Evolutionary conservation across 306 rosid genomes (phyloP).

Genomic region (Phaseolus lunatus): DNA sequence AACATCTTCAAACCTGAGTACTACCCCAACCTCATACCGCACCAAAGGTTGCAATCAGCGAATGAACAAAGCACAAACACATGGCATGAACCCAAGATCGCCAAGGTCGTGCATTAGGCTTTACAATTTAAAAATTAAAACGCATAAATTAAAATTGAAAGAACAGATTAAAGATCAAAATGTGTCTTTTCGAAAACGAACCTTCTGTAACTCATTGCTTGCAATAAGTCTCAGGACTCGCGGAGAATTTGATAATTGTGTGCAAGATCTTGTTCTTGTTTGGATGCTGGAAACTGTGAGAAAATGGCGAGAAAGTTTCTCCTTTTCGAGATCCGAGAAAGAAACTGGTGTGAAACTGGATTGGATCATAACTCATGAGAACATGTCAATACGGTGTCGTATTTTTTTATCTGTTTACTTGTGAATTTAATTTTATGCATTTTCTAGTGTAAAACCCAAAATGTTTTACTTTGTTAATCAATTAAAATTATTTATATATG

Average conservation of each 20-base stretch:
- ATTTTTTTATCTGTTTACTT: background rate
- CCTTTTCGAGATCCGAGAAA: conserved; percentile 24
- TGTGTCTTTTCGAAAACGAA: conserved; percentile 40
- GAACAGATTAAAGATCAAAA: background rate
- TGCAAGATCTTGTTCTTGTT: conserved; percentile 47
- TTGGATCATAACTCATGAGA: background rate
- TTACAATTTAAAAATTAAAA: background rate
- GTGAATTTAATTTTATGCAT: too few species aligned
- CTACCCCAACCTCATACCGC: conserved; percentile 2
- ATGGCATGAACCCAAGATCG: conserved; percentile 18
- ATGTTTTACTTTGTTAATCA: too few species aligned
- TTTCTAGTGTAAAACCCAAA: too few species aligned
- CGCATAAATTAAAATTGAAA: background rate
- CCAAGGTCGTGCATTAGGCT: conserved; percentile 22
- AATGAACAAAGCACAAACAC: conserved; percentile 6
- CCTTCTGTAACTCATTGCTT: conserved; percentile 89
- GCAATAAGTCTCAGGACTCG: conserved; percentile 22
- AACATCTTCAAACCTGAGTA: conserved; percentile 19
- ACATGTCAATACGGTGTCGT: background rate
- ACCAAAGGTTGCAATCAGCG: background rate
- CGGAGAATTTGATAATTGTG: conserved; percentile 27
- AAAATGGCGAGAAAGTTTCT: conserved; percentile 8
- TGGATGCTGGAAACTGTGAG: conserved; percentile 43
- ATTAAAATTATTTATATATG: too few species aligned
- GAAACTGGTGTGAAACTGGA: background rate